These are phyloP conservation scores for Stygiomarasmius scandens DNA, from an alignment of 1,284 basidiomycete species.

Conservation along the genomic window DNA sequence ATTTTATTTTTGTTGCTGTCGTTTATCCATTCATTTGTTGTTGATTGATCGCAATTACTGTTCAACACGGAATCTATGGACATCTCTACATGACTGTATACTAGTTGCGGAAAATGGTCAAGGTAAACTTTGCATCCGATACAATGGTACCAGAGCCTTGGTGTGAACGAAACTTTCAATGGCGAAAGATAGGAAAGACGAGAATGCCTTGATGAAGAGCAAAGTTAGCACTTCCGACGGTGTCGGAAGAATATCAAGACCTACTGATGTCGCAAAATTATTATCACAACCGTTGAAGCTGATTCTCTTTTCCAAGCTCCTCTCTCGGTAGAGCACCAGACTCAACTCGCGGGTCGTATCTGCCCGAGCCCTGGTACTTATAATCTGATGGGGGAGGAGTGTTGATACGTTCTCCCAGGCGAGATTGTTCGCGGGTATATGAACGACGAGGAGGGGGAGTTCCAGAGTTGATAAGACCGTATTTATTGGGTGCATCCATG, in stretches of 20 bases:
- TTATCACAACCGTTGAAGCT: no score
- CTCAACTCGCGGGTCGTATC: no score
- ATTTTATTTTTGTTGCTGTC: background rate
- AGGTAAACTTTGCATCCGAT: background rate
- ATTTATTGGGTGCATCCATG: background rate
- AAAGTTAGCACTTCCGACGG: no score
- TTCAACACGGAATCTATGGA: no score
- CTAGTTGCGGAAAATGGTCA: no score
- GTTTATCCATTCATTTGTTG: background rate
- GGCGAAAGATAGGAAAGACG: no score
- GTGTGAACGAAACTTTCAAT: background rate
- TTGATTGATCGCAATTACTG: background rate
- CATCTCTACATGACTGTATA: no score
- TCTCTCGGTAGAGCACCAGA: no score
- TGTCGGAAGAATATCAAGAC: background rate
- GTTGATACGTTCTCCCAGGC: conserved; percentile 1
- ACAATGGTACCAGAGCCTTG: no score
- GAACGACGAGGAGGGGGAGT: background rate
- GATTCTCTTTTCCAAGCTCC: no score
- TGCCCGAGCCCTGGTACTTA: background rate
- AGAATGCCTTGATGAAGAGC: no score
- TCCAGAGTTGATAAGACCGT: background rate
- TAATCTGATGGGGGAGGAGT: background rate
- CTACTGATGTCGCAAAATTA: background rate
- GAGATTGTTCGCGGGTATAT: background rate